Evolutionary conservation across 805 yeast genomes (phyloP).

Genomic region (Ogataea trehaloabstinens): DNA sequence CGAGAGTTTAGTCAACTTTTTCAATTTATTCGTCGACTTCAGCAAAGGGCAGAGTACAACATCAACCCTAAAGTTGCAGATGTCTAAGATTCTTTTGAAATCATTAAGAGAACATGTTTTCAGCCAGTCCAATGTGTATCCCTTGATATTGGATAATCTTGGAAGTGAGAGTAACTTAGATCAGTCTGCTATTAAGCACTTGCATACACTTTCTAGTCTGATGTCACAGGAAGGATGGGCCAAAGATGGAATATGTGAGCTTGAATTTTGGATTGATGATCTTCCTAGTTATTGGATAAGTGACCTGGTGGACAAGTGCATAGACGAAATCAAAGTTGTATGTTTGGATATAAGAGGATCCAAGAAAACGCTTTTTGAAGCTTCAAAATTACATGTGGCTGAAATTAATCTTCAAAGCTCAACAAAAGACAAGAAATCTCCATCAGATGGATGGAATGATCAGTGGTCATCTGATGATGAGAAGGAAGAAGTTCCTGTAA

Average conservation of each 20-base stretch:
- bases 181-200: constrained; percentile 6
- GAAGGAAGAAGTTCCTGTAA: constrained; percentile 4
- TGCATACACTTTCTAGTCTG: constrained; percentile 20
- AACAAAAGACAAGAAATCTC: too few species aligned
- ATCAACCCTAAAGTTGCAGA: constrained; percentile 13
- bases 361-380: too few species aligned
- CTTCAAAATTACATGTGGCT: too few species aligned
- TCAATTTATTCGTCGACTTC: constrained; percentile 20
- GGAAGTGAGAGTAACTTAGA: constrained; percentile 6
- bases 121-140: constrained; percentile 22
- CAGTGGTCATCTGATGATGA: constrained; percentile 24
- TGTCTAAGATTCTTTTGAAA: constrained; percentile 20
- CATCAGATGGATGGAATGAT: constrained; percentile 24
- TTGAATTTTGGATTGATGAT: constrained; percentile 35
- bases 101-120: constrained; percentile 24
- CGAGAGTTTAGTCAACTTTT: constrained; percentile 22
- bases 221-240: constrained; percentile 29
- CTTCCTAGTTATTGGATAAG: constrained; percentile 28
- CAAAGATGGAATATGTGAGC: constrained; percentile 29
- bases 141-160: constrained; percentile 24
- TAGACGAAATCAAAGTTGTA: constrained; percentile 25
- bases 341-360: constrained; percentile 14
- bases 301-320: constrained; percentile 22
- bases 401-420: too few species aligned
- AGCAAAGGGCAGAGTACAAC: constrained; percentile 11